Conservation (phyloP, 2,329 filamentous ascomycete genomes). For the Penicillium sp. region DNA sequence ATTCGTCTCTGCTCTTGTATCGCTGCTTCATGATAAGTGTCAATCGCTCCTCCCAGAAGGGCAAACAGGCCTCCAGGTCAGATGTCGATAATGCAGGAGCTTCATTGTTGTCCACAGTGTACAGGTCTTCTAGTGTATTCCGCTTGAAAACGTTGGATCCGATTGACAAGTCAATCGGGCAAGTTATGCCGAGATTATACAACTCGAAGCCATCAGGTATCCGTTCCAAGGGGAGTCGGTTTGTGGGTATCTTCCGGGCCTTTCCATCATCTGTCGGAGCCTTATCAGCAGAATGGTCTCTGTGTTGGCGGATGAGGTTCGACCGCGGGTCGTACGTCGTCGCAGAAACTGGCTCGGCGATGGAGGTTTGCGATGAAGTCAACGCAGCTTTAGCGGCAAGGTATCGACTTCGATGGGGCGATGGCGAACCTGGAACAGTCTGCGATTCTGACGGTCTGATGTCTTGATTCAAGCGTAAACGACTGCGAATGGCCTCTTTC, state of each 20-base stretch:
- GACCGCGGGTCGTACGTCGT: slow-evolving; percentile 15
- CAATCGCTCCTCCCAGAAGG: slow-evolving; percentile 15
- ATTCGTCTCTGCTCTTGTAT: slow-evolving; percentile 4
- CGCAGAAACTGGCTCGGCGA: slow-evolving; percentile 1
- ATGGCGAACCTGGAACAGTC: background rate
- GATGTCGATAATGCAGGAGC: background rate
- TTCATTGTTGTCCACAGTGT: background rate
- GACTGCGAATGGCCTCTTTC: slow-evolving; percentile 19
- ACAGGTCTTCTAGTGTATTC: background rate
- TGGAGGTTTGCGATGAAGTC: slow-evolving; percentile 2
- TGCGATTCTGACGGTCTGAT: background rate
- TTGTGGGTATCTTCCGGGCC: slow-evolving; percentile 1
- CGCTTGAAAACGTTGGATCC: background rate
- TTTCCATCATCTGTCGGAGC: background rate
- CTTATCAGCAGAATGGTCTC: background rate
- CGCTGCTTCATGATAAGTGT: slow-evolving; percentile 9
- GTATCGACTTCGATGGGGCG: slow-evolving; percentile 17
- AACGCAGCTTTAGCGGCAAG: slow-evolving; percentile 21
- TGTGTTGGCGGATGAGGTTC: slow-evolving; percentile 14
- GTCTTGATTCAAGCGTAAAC: background rate
- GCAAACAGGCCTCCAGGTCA: background rate
- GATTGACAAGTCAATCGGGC: background rate
- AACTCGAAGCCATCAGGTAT: slow-evolving; percentile 19
- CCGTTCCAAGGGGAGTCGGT: slow-evolving; percentile 18
- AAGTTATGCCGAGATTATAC: slow-evolving; percentile 5